phyloP scores from a whole-genome alignment of 2,329 filamentous ascomycete genomes.

The Lasiodiplodia sp. region DNA sequence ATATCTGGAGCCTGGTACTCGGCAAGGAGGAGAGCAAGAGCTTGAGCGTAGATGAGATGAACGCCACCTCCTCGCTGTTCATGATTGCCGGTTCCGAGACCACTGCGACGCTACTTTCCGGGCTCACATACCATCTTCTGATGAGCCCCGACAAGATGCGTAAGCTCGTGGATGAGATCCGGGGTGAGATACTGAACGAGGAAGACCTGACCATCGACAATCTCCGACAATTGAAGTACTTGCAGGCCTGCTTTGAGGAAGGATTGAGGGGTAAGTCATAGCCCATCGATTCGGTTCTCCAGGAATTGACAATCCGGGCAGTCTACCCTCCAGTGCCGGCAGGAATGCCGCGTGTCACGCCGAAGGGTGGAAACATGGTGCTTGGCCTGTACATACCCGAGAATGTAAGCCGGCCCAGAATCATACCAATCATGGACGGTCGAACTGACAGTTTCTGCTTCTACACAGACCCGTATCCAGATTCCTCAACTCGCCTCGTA shows the following conservation, averaged over 20 bases:
- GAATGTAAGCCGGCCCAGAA: conserved; percentile 31
- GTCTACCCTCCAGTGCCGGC: conserved; percentile 51
- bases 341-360: conserved; percentile 44
- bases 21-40: conserved; percentile 40
- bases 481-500: conserved; percentile 26
- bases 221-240: conserved; percentile 43
- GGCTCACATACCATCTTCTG: conserved; percentile 46
- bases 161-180: conserved; percentile 41
- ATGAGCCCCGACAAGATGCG: conserved; percentile 37
- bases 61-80: conserved; percentile 46
- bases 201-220: conserved; percentile 46
- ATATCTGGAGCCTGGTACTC: conserved; percentile 52
- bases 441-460: background rate
- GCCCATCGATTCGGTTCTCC: background rate
- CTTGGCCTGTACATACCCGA: conserved; percentile 47
- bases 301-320: background rate
- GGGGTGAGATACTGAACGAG: conserved; percentile 35
- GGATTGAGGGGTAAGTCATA: conserved; percentile 38
- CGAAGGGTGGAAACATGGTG: conserved; percentile 46
- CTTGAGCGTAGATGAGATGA: conserved; percentile 37
- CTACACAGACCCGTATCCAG: conserved; percentile 22
- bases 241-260: conserved; percentile 52
- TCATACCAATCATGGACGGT: too few relatives aligned
- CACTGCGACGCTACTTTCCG: conserved; percentile 51
- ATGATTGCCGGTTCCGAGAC: conserved; percentile 57